These are phyloP conservation scores for Typha latifolia DNA, from an alignment of 176 grass and related monocot species.

Conservation along the genomic window DNA sequence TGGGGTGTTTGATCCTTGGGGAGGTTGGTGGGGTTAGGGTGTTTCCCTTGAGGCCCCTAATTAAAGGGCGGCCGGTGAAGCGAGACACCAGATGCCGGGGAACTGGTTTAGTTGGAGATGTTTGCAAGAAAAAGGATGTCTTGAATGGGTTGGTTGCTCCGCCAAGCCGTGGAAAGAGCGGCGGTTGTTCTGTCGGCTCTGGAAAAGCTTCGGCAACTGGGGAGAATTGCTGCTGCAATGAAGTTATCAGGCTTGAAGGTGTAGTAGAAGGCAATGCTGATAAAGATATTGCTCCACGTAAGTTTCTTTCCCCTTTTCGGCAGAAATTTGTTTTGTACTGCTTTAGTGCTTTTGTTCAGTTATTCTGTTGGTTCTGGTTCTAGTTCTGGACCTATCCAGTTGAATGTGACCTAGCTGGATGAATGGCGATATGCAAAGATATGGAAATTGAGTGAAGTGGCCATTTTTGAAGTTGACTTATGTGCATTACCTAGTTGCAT, in stretches of 20 bases:
- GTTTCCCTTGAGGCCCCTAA: conserved; percentile 48
- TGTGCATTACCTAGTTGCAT: too few species aligned
- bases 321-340: too few species aligned
- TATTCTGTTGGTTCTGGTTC: too few species aligned
- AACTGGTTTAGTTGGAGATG: conserved; percentile 13
- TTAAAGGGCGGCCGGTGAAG: conserved; percentile 46
- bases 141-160: conserved; percentile 42
- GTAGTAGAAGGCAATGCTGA: conserved; percentile 6
- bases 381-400: too few species aligned
- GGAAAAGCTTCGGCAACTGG: not conserved
- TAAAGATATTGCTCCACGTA: conserved; percentile 26
- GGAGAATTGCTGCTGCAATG: not conserved
- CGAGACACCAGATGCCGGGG: conserved; percentile 12
- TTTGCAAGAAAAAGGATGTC: conserved; percentile 42
- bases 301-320: conserved; percentile 13
- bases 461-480: too few species aligned
- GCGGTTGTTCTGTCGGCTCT: not conserved
- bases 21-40: conserved; percentile 70
- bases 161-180: conserved; percentile 4
- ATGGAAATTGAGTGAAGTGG: too few species aligned
- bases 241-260: not conserved
- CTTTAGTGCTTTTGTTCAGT: too few species aligned
- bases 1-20: conserved; percentile 62
- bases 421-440: too few species aligned
- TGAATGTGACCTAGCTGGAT: too few species aligned